Base-by-base conservation (phyloP, 495 filamentous ascomycete genomes). In the Trichoderma erinaceum region DNA sequence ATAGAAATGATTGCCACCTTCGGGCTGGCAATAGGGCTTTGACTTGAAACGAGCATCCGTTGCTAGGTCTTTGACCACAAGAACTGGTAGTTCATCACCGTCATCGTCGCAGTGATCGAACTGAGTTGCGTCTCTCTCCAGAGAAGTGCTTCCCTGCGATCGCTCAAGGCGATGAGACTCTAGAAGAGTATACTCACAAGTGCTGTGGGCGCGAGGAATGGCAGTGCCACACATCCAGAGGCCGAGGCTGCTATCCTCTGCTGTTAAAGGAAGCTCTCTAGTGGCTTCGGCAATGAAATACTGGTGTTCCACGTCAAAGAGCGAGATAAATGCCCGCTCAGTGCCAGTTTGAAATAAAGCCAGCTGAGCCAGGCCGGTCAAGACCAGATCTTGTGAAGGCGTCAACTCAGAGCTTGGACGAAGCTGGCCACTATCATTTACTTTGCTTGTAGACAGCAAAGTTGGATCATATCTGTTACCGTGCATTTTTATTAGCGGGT, bases 211-310 rank as follows among this genome's bases (percentile, higher is more conserved):
- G 41, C 81, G 75, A 4, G 82, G 78, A 10, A 87, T 73, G 5
- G 78, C 77, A 35, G 75, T 73, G 1, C 76, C 76, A 8, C 82
- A 82, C 68, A 79, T 44, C 74, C 75, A 68, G 66, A 79, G 73
- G 4, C 71, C 75, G 69, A 83, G 80, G 27, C 71, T 11, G 25
- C 13, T 18, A 18, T 18, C 71, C 50, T 79, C 69, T 38, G 74
- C 74, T 58, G 78, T 64, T 7, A 87, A 71, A 0, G 85, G 85
- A 0, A 87, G 66, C 0, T 83, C 82, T 21, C 75, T 78, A 0
- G 87, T 87, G 1, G 86, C 86, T 70, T 90, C 88, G 25, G 88
- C 87, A 21, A 90, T 78, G 44, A 90, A 80, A 68, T 87, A 85
- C 71, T 87, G 84, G 23, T 81, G 78, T 3, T 84, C 78, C 25